These are phyloP conservation scores for Teratosphaeria epicoccoides DNA, from an alignment of 2,329 filamentous ascomycete genomes.

Conservation along the genomic window DNA sequence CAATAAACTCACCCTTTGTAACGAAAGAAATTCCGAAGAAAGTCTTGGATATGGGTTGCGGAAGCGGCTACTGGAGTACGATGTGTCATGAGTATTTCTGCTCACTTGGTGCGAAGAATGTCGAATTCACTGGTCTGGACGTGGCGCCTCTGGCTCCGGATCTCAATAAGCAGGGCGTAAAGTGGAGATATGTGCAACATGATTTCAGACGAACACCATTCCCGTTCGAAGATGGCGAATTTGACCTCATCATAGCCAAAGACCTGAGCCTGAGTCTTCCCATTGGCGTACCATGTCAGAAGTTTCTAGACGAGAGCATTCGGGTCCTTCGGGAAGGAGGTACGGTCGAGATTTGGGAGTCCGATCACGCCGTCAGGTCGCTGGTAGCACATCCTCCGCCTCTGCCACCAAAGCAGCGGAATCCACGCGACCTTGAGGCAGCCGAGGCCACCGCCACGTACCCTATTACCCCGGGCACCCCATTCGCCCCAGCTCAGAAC, in stretches of 20 bases:
- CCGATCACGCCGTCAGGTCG: conserved; percentile 73
- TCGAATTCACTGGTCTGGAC: conserved; percentile 74
- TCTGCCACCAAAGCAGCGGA: conserved; percentile 45
- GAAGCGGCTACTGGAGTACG: conserved; percentile 79
- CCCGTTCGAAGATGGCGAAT: conserved; percentile 69
- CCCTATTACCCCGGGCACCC: conserved; percentile 69
- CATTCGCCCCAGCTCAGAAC: conserved; percentile 71
- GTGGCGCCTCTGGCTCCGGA: conserved; percentile 62
- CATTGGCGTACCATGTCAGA: conserved; percentile 42
- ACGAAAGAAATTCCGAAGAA: conserved; percentile 58
- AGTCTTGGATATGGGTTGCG: conserved; percentile 80
- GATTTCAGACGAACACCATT: conserved; percentile 66
- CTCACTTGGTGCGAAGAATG: conserved; percentile 54
- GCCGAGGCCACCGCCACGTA: conserved; percentile 68
- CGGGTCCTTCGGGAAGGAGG: conserved; percentile 70
- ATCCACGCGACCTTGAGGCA: conserved; percentile 53
- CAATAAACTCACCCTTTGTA: conserved; percentile 62
- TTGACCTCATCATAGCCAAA: conserved; percentile 82
- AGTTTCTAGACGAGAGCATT: conserved; percentile 60
- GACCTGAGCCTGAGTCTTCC: conserved; percentile 64
- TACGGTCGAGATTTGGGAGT: conserved; percentile 78
- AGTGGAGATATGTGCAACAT: conserved; percentile 82
- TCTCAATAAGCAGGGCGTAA: conserved; percentile 60
- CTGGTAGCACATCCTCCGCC: conserved; percentile 66
- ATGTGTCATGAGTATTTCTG: conserved; percentile 74